Evolutionary conservation across 106 monocot species (phyloP).

Genomic region (Hemerocallis citrina): DNA sequence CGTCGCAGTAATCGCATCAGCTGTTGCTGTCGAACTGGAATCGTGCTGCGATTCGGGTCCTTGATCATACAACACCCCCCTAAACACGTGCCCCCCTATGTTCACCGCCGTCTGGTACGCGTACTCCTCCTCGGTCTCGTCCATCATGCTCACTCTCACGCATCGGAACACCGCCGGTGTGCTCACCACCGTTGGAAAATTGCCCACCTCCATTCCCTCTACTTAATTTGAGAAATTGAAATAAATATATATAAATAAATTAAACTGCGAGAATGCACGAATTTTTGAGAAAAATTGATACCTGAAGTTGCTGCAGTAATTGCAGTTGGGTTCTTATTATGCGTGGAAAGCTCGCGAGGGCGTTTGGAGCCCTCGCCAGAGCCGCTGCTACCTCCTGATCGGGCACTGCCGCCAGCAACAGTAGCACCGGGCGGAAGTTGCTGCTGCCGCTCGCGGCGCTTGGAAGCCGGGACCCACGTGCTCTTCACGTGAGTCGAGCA

Average conservation of each 20-base stretch:
- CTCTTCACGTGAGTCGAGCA: conserved; percentile 93
- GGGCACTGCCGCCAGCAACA: neutral
- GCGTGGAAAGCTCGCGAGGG: conserved; percentile 34
- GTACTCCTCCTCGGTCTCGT: conserved; percentile 74
- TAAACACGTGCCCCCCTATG: conserved; percentile 81
- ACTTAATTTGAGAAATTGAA: neutral
- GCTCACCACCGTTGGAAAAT: conserved; percentile 75
- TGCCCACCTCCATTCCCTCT: conserved; percentile 25
- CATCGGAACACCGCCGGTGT: conserved; percentile 81
- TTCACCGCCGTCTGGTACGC: conserved; percentile 91
- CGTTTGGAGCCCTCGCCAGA: conserved; percentile 33
- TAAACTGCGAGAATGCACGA: too few relatives aligned
- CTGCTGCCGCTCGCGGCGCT: conserved; percentile 89
- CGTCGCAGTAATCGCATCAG: neutral
- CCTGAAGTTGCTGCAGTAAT: conserved; percentile 38
- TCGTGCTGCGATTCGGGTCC: conserved; percentile 52
- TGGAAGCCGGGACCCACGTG: conserved; percentile 94
- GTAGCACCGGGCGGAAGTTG: conserved; percentile 30
- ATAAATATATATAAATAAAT: too few relatives aligned
- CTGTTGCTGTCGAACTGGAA: conserved; percentile 31
- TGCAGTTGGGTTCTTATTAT: conserved; percentile 20
- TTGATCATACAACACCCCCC: conserved; percentile 81
- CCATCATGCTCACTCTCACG: conserved; percentile 68
- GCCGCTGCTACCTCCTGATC: neutral
- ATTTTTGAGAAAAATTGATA: too few relatives aligned